Conservation (phyloP, 1,284 basidiomycete genomes). For the Ceratobasidium papillatum region DNA sequence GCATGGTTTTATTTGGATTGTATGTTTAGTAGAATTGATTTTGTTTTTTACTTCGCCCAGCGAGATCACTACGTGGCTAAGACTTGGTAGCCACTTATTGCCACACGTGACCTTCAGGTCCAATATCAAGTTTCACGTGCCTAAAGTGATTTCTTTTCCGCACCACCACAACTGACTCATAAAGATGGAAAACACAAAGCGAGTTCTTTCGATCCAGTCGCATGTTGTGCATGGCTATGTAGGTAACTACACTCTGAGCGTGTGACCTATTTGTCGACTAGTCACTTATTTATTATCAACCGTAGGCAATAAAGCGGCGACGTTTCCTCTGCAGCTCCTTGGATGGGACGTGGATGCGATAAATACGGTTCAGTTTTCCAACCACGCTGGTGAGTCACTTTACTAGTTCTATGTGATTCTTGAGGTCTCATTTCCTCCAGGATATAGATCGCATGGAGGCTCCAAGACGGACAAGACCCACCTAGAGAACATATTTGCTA, state of each 20-base stretch:
- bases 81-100: neutral
- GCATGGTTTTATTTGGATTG: neutral
- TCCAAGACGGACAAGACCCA: slow-evolving; percentile 76
- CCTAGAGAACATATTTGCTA: slow-evolving; percentile 70
- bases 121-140: neutral
- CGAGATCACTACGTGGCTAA: too few relatives aligned
- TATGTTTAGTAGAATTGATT: too few relatives aligned
- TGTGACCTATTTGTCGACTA: slow-evolving; percentile 2
- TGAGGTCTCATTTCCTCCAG: slow-evolving; percentile 53
- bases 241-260: slow-evolving; percentile 58
- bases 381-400: slow-evolving; percentile 81
- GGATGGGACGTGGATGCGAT: slow-evolving; percentile 97
- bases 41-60: too few relatives aligned
- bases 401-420: neutral
- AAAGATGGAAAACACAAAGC: slow-evolving; percentile 16
- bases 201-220: slow-evolving; percentile 84
- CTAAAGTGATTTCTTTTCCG: neutral
- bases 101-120: neutral
- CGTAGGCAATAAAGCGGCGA: slow-evolving; percentile 75
- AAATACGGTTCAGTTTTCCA: slow-evolving; percentile 91
- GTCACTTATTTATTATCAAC: neutral
- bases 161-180: neutral
- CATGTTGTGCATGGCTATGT: slow-evolving; percentile 97
- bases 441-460: slow-evolving; percentile 80
- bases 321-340: slow-evolving; percentile 93